Evolutionary conservation across 2,329 filamentous ascomycete species (phyloP), one percentile per base, ranked within the genome.

Genomic region (Aspergillus sojae): DNA sequence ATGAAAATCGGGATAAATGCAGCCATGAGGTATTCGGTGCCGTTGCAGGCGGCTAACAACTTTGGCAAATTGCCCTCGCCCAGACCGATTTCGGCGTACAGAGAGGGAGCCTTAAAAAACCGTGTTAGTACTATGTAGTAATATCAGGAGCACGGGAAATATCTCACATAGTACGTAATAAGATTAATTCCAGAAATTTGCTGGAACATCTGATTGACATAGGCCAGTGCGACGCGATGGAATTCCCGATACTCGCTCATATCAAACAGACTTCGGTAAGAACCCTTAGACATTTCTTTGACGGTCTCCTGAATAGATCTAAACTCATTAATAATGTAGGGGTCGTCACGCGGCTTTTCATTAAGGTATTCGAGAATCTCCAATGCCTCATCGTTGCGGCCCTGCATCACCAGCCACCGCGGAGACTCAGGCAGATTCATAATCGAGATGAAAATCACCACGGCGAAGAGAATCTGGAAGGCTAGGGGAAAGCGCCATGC

Each of bases 191-290:
- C 79, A 0, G 74, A 75, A 16, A 81, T 80, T 61, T 85, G 78
- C 60, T 81, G 82, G 75, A 85, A 87, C 78, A 85, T 81, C 69
- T 86, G 84, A 73, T 86, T 86, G 74, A 85, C 80, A 66, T 86
- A 86, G 62, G 83, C 85, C 26, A 86, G 79, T 10, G 83, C 71
- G 9, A 83, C 83, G 60, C 85, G 83, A 74, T 87, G 85, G 65
- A 87, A 79, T 73, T 86, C 82, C 41, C 84, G 81, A 69, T 86
- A 80, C 65, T 85, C 82, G 64, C 78, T 81, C 81, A 85, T 85
- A 63, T 83, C 86, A 74, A 88, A 88, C 61, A 88, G 80, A 65
- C 88, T 86, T 3, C 75, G 72, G 75, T 88, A 88, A 77, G 75
- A 84, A 6, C 72, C 82, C 62, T 81, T 78, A 71, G 82, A 67